These are phyloP conservation scores for Cotoneaster glaucophyllus DNA, from an alignment of 306 rosid genomes.

Conservation along the genomic window DNA sequence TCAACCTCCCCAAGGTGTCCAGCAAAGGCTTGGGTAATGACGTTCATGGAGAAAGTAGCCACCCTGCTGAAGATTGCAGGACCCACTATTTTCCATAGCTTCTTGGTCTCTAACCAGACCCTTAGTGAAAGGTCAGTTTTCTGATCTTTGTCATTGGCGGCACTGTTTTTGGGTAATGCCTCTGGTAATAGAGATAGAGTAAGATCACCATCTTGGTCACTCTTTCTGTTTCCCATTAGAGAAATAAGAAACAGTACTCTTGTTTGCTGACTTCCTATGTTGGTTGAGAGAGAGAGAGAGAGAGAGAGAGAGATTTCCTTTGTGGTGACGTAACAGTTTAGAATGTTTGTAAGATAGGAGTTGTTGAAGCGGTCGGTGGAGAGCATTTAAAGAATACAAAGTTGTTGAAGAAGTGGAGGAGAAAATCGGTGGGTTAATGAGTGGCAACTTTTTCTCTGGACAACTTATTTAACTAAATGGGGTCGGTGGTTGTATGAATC, in stretches of 20 bases:
- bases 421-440: too few species aligned
- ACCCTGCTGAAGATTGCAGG: slow-evolving; percentile 70
- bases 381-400: too few species aligned
- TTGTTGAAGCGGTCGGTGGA: too few species aligned
- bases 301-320: too few species aligned
- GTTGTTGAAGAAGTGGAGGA: too few species aligned
- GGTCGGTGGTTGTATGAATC: too few species aligned
- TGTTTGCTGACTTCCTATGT: background rate
- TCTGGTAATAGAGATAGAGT: slow-evolving; percentile 12
- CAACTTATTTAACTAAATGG: too few species aligned
- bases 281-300: background rate
- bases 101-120: slow-evolving; percentile 50
- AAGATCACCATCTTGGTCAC: background rate
- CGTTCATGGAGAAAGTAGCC: slow-evolving; percentile 55
- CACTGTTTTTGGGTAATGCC: background rate
- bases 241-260: background rate
- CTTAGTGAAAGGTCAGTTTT: background rate
- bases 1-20: slow-evolving; percentile 28
- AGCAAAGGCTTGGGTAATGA: slow-evolving; percentile 49
- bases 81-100: slow-evolving; percentile 69
- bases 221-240: slow-evolving; percentile 6
- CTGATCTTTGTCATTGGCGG: background rate
- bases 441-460: too few species aligned
- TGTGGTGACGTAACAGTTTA: too few species aligned
- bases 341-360: too few species aligned